Evolutionary conservation across 2,329 filamentous ascomycete species (phyloP), one percentile per base, ranked within the genome.

Genomic region (Colletotrichum theobromicola): DNA sequence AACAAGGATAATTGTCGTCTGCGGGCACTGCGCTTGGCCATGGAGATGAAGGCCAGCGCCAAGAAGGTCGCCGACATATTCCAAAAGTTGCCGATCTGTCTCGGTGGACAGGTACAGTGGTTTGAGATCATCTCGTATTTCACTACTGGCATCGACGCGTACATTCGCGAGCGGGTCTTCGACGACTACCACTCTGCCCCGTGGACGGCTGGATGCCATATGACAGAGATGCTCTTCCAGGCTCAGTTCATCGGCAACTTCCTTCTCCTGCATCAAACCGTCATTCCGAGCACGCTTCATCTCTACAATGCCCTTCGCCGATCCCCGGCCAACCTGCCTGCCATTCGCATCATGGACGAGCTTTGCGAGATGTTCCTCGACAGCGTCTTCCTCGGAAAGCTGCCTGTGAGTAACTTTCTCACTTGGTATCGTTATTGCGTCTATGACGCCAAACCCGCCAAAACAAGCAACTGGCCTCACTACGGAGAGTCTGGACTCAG

Each of bases 161-260:
- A 34, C 30, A 60, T 32, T 21, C 57, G 7, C n/a, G 57, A 60
- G 57, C 30, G 32, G 2, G 2, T 8, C 18, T 60, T 60, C 4
- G 57, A 60, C 3, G 28, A 32, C 18, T 60, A 35, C 21, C 57
- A 60, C 57, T 32, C 13, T 13, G 32, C 32, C 0, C 57, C 57
- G 2, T 60, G 30, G 57, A 60, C 28, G n/a, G 57, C 57, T 2
- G 57, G 57, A 2, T 30, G 57, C 16, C 57, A 60, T 0, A 60
- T 60, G 57, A 13, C 57, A 32, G 57, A 60, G 57, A 60, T 60
- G 57, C 57, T 60, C 7, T 60, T 34, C 2, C 30, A 60, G 57
- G 30, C 57, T 15, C 26, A 60, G 50, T 26, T 57, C 10, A 7
- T 8, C 24, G 53, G 53, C 8, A 57, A 57, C 8, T 7, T 26